phyloP scores from a whole-genome alignment of 495 filamentous ascomycete species.

The Aspergillus haitiensis region DNA sequence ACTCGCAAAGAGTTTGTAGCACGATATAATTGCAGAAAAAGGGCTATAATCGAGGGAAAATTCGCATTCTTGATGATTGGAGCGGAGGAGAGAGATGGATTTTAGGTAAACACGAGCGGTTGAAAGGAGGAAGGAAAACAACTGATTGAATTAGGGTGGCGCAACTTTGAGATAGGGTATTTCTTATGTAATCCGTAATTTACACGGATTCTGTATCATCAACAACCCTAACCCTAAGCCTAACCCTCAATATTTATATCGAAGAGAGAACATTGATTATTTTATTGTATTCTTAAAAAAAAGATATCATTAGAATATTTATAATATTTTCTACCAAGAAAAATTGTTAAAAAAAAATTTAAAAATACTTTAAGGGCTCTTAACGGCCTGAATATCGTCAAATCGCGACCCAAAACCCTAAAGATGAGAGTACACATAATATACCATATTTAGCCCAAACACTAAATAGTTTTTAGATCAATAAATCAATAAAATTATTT shows the following conservation, averaged over 20 bases:
- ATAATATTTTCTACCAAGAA: constrained; percentile 4
- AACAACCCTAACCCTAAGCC: constrained; percentile 11
- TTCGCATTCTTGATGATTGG: not conserved
- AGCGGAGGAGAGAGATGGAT: not conserved
- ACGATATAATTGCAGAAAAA: not conserved
- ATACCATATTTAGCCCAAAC: too few species aligned
- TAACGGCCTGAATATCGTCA: too few species aligned
- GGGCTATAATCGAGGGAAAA: not conserved
- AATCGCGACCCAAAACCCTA: too few species aligned
- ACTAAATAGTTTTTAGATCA: too few species aligned
- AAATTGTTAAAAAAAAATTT: not conserved
- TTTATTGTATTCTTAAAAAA: too few species aligned
- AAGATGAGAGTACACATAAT: too few species aligned
- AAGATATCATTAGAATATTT: not conserved
- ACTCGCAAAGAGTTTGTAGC: not conserved
- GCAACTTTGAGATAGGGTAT: constrained; percentile 12
- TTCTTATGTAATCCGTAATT: constrained; percentile 9
- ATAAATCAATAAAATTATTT: too few species aligned
- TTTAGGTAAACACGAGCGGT: not conserved
- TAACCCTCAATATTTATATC: not conserved
- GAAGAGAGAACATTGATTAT: too few species aligned
- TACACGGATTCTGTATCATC: not conserved
- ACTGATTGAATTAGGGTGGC: not conserved
- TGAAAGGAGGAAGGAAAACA: not conserved
- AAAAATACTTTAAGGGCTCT: too few species aligned